Percentiles rank a stretch among this genome's conserved stretches.
These are phyloP conservation scores for Talaromyces atroroseus DNA, from an alignment of 2,329 filamentous ascomycete species.

Conservation along the genomic window DNA sequence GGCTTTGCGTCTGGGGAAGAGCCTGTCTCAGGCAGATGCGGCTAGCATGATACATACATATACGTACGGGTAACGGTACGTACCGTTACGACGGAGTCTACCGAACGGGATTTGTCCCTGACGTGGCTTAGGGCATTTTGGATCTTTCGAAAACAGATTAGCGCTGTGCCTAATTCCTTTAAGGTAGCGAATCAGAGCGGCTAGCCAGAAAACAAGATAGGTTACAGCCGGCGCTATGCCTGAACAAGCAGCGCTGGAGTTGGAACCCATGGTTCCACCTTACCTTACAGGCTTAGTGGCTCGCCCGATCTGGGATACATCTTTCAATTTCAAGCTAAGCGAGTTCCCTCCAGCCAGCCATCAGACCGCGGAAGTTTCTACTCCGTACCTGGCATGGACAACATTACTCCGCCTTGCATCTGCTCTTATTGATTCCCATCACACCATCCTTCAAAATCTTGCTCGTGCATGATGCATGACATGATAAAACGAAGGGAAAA, in stretches of 20 bases:
- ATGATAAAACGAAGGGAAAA: neutral
- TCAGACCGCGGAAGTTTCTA: neutral
- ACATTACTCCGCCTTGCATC: slow-evolving; percentile 6
- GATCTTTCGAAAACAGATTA: neutral
- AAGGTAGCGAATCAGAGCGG: neutral
- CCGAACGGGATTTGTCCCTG: neutral
- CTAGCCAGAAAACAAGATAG: neutral
- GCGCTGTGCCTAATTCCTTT: neutral
- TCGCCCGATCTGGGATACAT: neutral
- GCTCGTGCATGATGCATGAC: neutral
- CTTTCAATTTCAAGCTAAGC: neutral
- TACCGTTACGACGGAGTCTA: neutral
- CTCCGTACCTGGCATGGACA: slow-evolving; percentile 3
- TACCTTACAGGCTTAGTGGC: slow-evolving; percentile 1
- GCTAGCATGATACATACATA: neutral
- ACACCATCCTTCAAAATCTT: neutral
- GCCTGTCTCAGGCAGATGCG: neutral
- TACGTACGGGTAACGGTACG: neutral
- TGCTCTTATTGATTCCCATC: neutral
- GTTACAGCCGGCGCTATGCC: neutral
- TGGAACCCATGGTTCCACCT: neutral
- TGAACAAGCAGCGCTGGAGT: neutral
- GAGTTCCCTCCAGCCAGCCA: slow-evolving; percentile 9
- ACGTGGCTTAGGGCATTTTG: neutral
- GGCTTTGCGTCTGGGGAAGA: neutral